These are phyloP conservation scores for Gracilaria caudata DNA, from an alignment of 23 red algal species.

Conservation along the genomic window DNA sequence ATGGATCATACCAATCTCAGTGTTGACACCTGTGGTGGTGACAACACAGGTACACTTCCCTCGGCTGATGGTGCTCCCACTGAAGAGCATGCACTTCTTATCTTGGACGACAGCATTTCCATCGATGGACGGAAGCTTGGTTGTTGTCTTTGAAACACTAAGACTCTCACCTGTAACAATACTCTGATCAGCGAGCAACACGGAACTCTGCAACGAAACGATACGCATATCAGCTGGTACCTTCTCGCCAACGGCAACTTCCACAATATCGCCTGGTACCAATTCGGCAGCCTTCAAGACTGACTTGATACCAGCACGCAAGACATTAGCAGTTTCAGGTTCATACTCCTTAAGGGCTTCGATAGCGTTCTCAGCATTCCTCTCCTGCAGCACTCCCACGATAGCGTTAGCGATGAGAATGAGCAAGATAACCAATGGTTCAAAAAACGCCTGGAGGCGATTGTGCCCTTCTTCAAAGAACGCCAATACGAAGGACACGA, in stretches of 20 bases:
- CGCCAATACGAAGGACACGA: constrained; percentile 89
- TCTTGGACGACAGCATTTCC: constrained; percentile 90
- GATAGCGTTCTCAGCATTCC: constrained; percentile 94
- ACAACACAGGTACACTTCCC: constrained; percentile 84
- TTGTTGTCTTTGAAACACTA: constrained; percentile 80
- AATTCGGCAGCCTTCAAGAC: constrained; percentile 75
- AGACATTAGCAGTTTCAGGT: constrained; percentile 84
- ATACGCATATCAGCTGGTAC: constrained; percentile 95
- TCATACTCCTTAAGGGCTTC: constrained; percentile 90
- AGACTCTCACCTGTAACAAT: constrained; percentile 95
- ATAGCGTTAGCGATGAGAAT: constrained; percentile 96
- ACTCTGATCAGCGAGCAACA: constrained; percentile 89
- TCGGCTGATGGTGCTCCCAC: constrained; percentile 84
- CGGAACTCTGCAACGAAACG: constrained; percentile 76
- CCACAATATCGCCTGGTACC: constrained; percentile 95
- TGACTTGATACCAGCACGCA: constrained; percentile 64
- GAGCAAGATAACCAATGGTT: constrained; percentile 94
- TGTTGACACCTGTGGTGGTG: constrained; percentile 74
- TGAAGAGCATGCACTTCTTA: constrained; percentile 95
- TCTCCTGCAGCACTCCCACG: constrained; percentile 96
- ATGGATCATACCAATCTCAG: constrained; percentile 96
- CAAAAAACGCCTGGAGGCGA: constrained; percentile 87
- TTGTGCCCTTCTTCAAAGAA: constrained; percentile 85
- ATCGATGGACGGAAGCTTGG: constrained; percentile 38
- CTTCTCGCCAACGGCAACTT: constrained; percentile 86